Conservation (phyloP, 345 rosid genomes). For the Camelina laxa region DNA sequence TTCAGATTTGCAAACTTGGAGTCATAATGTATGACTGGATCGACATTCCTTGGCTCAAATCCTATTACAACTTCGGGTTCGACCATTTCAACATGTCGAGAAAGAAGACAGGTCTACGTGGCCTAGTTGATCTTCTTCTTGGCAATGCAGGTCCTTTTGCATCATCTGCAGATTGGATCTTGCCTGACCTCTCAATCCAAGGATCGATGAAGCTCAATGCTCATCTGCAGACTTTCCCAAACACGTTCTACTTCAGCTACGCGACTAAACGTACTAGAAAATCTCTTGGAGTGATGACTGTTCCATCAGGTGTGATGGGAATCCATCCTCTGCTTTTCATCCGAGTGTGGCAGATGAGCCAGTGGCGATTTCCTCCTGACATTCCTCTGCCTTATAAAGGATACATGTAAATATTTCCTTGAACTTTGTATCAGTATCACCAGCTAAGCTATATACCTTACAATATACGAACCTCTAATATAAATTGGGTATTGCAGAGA, state of each 20-base stretch:
- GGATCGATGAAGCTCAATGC: conserved; percentile 69
- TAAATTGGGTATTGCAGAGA: conserved; percentile 55
- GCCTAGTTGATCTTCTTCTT: conserved; percentile 68
- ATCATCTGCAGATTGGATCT: conserved; percentile 80
- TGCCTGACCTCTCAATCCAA: conserved; percentile 93
- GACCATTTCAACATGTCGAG: conserved; percentile 88
- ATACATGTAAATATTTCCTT: conserved; percentile 58
- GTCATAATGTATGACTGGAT: conserved; percentile 91
- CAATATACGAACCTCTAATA: neutral
- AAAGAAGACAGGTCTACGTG: conserved; percentile 70
- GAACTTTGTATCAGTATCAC: neutral
- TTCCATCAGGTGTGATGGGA: conserved; percentile 75
- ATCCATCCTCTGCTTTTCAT: conserved; percentile 87
- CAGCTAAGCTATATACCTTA: conserved; percentile 7
- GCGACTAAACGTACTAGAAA: conserved; percentile 80
- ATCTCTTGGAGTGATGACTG: conserved; percentile 59
- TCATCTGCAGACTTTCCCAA: conserved; percentile 67
- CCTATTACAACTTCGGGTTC: conserved; percentile 90
- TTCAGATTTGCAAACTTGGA: conserved; percentile 83
- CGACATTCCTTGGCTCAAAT: conserved; percentile 82
- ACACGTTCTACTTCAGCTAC: conserved; percentile 90
- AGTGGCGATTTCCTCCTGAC: conserved; percentile 74
- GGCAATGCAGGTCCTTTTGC: conserved; percentile 89
- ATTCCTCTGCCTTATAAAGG: conserved; percentile 83
- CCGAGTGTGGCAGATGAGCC: conserved; percentile 86